phyloP scores from a whole-genome alignment of 352 stramenopile species.

The Pythium apleroticum region DNA sequence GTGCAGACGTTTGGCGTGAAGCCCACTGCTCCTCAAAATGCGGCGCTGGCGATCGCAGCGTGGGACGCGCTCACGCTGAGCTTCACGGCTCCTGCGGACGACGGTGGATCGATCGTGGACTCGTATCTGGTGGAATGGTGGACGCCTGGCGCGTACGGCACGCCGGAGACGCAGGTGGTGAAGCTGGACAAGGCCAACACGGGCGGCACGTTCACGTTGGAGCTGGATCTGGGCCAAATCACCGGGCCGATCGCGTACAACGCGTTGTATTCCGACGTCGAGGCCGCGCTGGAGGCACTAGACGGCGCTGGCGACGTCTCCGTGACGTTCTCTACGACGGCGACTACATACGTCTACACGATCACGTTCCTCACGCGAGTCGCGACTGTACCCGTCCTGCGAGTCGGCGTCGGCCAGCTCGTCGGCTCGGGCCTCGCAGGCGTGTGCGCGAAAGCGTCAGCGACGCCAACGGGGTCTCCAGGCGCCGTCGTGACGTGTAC shows the following conservation, averaged over 20 bases:
- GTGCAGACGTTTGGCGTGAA: constrained; percentile 58
- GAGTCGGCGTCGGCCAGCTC: constrained; percentile 39
- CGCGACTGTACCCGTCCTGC: constrained; percentile 30
- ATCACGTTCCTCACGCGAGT: constrained; percentile 65
- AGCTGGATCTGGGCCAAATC: constrained; percentile 40
- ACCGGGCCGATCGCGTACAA: constrained; percentile 59
- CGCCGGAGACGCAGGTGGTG: constrained; percentile 72
- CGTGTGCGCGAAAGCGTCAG: constrained; percentile 51
- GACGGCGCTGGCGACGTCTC: constrained; percentile 77
- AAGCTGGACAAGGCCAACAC: constrained; percentile 80
- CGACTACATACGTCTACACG: constrained; percentile 40
- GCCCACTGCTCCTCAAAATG: constrained; percentile 43
- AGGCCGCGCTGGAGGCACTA: constrained; percentile 76
- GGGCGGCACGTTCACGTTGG: constrained; percentile 81
- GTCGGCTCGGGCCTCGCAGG: constrained; percentile 35
- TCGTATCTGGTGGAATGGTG: constrained; percentile 91
- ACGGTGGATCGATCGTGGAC: constrained; percentile 84
- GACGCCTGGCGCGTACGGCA: constrained; percentile 49
- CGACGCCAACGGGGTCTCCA: constrained; percentile 29
- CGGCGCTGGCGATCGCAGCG: constrained; percentile 45
- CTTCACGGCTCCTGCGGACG: constrained; percentile 81
- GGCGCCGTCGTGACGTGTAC: constrained; percentile 49
- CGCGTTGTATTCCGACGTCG: constrained; percentile 72
- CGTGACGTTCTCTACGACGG: constrained; percentile 40
- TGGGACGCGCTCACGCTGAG: constrained; percentile 69